phyloP scores from a whole-genome alignment of 2,329 filamentous ascomycete species.

The Aspergillus eucalypticola region DNA sequence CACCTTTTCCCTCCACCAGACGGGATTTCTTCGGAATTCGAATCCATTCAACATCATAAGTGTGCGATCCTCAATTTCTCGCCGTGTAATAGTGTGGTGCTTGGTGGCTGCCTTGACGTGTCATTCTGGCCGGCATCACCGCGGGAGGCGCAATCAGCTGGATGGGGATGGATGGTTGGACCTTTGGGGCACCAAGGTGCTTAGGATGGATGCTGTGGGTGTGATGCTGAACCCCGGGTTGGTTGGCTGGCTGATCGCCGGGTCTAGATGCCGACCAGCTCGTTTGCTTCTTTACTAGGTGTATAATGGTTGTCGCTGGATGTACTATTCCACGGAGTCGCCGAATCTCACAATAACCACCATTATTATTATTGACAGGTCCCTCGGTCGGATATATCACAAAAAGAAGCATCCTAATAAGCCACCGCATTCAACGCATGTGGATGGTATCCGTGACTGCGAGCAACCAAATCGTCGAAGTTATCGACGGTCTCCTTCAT shows the following conservation, averaged over 20 bases:
- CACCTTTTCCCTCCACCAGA: neutral
- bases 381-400: neutral
- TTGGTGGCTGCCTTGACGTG: no score
- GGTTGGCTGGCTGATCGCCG: neutral
- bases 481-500: neutral
- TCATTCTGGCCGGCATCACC: no score
- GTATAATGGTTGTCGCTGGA: no score
- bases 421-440: slow-evolving; percentile 1
- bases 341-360: neutral
- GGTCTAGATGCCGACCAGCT: neutral
- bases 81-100: no score
- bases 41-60: neutral
- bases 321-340: no score
- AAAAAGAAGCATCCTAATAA: neutral
- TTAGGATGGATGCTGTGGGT: neutral
- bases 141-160: neutral
- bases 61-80: no score
- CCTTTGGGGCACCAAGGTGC: neutral
- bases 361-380: neutral
- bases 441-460: neutral
- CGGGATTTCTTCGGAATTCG: neutral
- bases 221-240: neutral
- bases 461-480: neutral
- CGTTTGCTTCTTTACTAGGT: no score
- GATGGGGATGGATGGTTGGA: neutral